phyloP scores from a whole-genome alignment of 2,329 filamentous ascomycete genomes.

The Aspergillus brasiliensis region DNA sequence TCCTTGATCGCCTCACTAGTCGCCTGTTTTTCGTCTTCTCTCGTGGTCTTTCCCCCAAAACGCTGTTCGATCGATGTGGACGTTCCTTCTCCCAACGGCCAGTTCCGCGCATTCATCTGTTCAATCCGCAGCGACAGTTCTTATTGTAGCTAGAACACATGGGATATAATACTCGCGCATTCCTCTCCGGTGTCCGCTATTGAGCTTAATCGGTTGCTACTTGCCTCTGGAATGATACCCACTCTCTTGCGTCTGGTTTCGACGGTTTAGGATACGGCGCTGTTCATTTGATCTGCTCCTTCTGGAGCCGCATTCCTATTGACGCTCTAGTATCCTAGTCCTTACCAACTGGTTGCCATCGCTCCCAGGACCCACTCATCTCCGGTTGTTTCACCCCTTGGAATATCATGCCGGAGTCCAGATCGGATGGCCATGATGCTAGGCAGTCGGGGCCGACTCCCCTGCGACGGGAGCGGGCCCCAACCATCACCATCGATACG shows the following conservation, averaged over 20 bases:
- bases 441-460: conserved; percentile 31
- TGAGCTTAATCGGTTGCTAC: conserved; percentile 3
- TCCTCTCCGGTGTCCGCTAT: background rate
- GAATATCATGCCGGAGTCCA: conserved; percentile 36
- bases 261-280: conserved; percentile 15
- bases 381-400: conserved; percentile 12
- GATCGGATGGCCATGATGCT: conserved; percentile 29
- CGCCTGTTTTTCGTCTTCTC: background rate
- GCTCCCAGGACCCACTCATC: conserved; percentile 13
- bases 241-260: background rate
- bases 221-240: conserved; percentile 12
- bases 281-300: conserved; percentile 19
- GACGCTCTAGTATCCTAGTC: conserved; percentile 21
- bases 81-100: background rate
- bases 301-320: conserved; percentile 25
- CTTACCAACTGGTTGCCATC: conserved; percentile 9
- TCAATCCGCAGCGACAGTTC: background rate
- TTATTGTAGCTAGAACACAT: background rate
- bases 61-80: background rate
- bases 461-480: conserved; percentile 48
- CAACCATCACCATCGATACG: conserved; percentile 61
- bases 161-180: background rate
- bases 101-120: background rate
- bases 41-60: background rate
- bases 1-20: background rate